These are phyloP conservation scores for Akanthomyces dipterigenus DNA, from an alignment of 2,329 filamentous ascomycete genomes.

Conservation along the genomic window DNA sequence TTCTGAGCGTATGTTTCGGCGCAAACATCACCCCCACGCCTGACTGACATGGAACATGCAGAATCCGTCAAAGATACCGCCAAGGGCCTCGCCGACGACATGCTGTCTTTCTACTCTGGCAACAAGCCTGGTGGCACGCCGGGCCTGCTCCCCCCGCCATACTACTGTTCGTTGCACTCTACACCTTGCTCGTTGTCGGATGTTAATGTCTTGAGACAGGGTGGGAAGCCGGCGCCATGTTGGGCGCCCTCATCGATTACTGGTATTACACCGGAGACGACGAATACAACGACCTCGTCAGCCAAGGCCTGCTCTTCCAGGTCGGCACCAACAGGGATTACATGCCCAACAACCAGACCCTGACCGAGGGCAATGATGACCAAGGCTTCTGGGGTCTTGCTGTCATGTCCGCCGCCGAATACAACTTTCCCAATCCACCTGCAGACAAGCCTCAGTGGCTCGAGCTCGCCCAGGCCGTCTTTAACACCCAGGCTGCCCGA, in stretches of 20 bases:
- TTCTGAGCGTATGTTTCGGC: not conserved
- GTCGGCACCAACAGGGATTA: slow-evolving; percentile 52
- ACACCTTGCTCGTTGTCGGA: slow-evolving; percentile 27
- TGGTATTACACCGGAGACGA: slow-evolving; percentile 63
- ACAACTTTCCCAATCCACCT: slow-evolving; percentile 64
- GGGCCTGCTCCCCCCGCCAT: slow-evolving; percentile 45
- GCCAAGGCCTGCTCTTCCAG: slow-evolving; percentile 55
- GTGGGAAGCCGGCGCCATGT: slow-evolving; percentile 71
- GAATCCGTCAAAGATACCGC: slow-evolving; percentile 44
- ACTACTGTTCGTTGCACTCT: slow-evolving; percentile 44
- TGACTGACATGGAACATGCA: slow-evolving; percentile 20
- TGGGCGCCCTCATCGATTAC: slow-evolving; percentile 65
- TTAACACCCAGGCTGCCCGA: slow-evolving; percentile 68
- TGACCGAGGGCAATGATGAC: slow-evolving; percentile 62
- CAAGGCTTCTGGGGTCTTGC: slow-evolving; percentile 84
- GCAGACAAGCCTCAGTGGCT: slow-evolving; percentile 60
- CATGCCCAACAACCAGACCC: slow-evolving; percentile 61
- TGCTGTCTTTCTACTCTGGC: slow-evolving; percentile 38
- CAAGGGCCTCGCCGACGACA: slow-evolving; percentile 44
- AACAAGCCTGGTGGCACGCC: slow-evolving; percentile 43
- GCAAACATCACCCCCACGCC: not conserved
- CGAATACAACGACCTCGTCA: slow-evolving; percentile 54
- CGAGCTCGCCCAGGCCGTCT: slow-evolving; percentile 69
- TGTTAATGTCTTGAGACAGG: slow-evolving; percentile 21
- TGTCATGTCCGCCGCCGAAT: slow-evolving; percentile 71